Percentiles rank a stretch among this genome's conserved stretches.
phyloP scores from a whole-genome alignment of 352 stramenopile genomes.

The Phytopythium delawarense region DNA sequence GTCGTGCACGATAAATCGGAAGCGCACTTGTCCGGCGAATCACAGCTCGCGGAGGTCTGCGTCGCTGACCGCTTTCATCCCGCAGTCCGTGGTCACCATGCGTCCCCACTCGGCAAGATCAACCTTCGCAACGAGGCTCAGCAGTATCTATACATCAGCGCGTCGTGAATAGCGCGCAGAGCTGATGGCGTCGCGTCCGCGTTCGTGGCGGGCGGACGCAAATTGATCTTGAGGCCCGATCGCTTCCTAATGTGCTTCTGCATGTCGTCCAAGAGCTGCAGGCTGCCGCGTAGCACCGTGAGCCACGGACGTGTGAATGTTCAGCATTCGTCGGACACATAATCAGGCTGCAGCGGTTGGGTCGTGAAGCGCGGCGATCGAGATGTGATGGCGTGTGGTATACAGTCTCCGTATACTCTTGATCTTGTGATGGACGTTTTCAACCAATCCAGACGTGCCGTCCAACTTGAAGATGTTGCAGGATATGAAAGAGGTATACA shows the following conservation, averaged over 20 bases:
- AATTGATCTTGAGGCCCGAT: not conserved
- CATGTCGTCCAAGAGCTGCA: not conserved
- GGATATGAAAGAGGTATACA: no score
- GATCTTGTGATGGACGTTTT: no score
- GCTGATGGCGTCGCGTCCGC: not conserved
- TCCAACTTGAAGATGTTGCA: no score
- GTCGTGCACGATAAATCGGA: not conserved
- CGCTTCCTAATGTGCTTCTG: not conserved
- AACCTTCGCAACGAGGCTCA: not conserved
- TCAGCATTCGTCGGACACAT: not conserved
- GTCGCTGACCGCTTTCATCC: not conserved
- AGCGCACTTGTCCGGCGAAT: not conserved
- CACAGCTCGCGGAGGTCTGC: not conserved
- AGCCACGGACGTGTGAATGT: not conserved
- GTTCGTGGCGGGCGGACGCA: not conserved
- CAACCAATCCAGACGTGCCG: no score
- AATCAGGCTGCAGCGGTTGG: no score
- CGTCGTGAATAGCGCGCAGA: not conserved
- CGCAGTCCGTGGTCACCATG: not conserved
- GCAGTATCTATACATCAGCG: not conserved
- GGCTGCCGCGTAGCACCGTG: not conserved
- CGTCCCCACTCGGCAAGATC: not conserved
- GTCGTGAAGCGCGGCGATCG: not conserved
- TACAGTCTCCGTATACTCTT: not conserved
- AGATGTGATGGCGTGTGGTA: not conserved